Base-by-base conservation (phyloP, 306 rosid genomes). In the Rosa lucieae region DNA sequence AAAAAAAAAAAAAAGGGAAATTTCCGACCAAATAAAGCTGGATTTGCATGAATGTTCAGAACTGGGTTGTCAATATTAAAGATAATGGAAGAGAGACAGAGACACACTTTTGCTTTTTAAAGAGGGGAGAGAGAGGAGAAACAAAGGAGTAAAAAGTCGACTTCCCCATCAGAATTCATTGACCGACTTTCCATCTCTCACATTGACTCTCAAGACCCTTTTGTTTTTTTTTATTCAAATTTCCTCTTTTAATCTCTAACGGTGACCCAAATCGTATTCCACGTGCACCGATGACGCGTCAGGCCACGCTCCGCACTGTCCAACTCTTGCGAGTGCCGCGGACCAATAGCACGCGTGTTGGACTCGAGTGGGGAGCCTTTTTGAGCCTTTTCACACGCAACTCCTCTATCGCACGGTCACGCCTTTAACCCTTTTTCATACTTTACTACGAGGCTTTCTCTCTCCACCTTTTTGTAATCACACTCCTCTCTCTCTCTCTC, bases 341-440 rank as follows among this genome's bases (percentile, higher is more conserved):
- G 4, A 17, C 46, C 4, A 66, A 14, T 8, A 2, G n/a, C 46
- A 66, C 70, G 70, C 70, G n/a, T 17, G 8, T 63, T 63, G 32
- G 32, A 8, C 4, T 58, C 65, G 35, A 58, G 35, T 58, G 32
- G 35, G 23, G 65, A 17, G 15, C 6, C 80, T 63, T 75, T 37
- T 81, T 84, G 77, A 84, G 82, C 97, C 92, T 88, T 85, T 90
- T 88, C 90, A 89, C 96, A 94, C 94, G 89, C 96, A 92, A 86
- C 77, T 72, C 81, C 88, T 86, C 78, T 91, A 84, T 84, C 83
- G 89, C 90, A 74, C 90, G 89, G 88, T 85, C 87, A 88, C 6
- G 81, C 93, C 97, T 89, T 91, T 91, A 82, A 6, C 15, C 12
- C 92, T 92, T 88, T 90, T 91, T 89, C 91, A 81, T 77, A 81